phyloP scores from a whole-genome alignment of 2,329 filamentous ascomycete species.

The Laburnicola sp. region DNA sequence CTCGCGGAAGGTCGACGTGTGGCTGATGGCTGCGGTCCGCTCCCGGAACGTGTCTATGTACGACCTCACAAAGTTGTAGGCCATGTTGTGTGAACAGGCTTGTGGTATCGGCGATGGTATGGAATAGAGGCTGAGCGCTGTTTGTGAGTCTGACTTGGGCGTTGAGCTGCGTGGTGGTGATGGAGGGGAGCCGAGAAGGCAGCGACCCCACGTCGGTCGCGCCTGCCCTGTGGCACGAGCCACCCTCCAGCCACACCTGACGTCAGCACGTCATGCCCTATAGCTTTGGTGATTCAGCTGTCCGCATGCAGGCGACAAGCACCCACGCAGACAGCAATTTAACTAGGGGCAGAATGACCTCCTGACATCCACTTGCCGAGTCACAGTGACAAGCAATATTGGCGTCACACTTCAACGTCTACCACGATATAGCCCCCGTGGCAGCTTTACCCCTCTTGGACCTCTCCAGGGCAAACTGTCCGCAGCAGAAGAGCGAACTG shows the following conservation, averaged over 20 bases:
- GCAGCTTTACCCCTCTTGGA: constrained; percentile 54
- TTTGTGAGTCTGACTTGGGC: constrained; percentile 1
- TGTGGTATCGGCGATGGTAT: neutral
- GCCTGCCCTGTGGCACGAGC: constrained; percentile 1
- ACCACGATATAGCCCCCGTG: neutral
- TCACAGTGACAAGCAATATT: constrained; percentile 5
- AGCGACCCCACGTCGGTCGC: neutral
- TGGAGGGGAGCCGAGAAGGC: constrained; percentile 1
- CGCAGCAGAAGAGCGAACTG: constrained; percentile 40
- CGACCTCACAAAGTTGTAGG: constrained; percentile 76
- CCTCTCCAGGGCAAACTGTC: constrained; percentile 49
- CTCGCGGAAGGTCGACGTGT: constrained; percentile 89
- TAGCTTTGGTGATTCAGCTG: neutral
- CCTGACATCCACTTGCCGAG: neutral
- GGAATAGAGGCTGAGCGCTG: neutral
- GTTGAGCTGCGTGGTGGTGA: constrained; percentile 7
- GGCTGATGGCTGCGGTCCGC: constrained; percentile 82
- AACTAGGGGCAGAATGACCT: neutral
- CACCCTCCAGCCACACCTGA: constrained; percentile 10
- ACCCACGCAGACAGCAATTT: neutral
- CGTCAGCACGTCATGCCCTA: constrained; percentile 13
- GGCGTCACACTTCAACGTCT: constrained; percentile 7
- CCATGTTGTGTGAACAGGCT: constrained; percentile 61
- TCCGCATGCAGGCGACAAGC: constrained; percentile 10
- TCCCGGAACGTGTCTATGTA: constrained; percentile 91